Conservation (phyloP, 202 grass and related monocot genomes). For the Schoenoplectus tabernaemontani region DNA sequence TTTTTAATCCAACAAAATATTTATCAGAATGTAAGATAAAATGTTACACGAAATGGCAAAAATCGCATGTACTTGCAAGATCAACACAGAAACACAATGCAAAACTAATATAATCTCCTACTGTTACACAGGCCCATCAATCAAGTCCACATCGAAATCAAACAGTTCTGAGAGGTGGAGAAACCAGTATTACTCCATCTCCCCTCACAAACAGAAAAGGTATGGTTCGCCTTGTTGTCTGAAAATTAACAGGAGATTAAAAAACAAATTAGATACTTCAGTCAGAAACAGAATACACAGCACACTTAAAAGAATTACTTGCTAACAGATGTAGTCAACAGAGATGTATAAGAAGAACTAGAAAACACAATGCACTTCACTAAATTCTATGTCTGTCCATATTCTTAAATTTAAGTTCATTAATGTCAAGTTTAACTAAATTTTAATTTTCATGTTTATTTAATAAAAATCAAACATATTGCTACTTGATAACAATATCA, state of each 20-base stretch:
- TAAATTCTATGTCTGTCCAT: background rate
- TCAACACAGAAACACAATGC: background rate
- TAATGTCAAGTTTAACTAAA: background rate
- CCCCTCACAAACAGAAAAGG: constrained; percentile 96
- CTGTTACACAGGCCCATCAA: constrained; percentile 12
- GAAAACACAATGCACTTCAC: background rate
- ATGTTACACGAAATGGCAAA: constrained; percentile 1
- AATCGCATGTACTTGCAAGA: background rate
- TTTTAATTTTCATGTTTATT: background rate
- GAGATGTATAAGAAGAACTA: background rate
- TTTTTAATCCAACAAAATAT: constrained; percentile 13
- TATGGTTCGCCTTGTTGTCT: constrained; percentile 71
- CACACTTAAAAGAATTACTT: background rate
- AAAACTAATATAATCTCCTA: constrained; percentile 5
- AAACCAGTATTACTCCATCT: constrained; percentile 96
- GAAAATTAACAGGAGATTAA: constrained; percentile 20
- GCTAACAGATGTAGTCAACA: background rate
- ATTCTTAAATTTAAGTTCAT: background rate
- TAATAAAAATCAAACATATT: background rate
- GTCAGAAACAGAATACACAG: constrained; percentile 3
- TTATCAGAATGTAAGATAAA: background rate
- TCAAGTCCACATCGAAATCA: constrained; percentile 25
- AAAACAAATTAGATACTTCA: constrained; percentile 18
- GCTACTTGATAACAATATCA: background rate
- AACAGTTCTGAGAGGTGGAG: constrained; percentile 81